Evolutionary conservation across 2,329 filamentous ascomycete species (phyloP).

Genomic region (Amauroascus verrucosus): DNA sequence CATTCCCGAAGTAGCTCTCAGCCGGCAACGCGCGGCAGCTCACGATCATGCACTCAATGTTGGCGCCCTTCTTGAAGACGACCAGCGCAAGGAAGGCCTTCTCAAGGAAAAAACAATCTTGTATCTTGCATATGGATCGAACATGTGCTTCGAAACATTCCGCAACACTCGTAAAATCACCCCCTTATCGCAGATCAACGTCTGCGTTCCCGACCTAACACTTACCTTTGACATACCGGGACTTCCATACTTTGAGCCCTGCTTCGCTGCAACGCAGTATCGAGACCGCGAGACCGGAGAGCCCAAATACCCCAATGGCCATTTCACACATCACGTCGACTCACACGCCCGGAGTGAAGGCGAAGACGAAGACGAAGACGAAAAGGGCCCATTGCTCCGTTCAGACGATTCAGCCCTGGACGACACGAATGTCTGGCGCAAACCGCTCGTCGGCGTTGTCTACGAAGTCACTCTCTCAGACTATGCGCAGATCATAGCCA

Average conservation of each 20-base stretch:
- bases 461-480: conserved; percentile 84
- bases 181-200: conserved; percentile 70
- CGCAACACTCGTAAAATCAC: conserved; percentile 65
- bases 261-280: conserved; percentile 71
- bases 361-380: conserved; percentile 12
- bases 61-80: conserved; percentile 19
- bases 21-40: conserved; percentile 20
- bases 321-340: background rate
- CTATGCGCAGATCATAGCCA: conserved; percentile 76
- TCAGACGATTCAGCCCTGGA: background rate
- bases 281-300: conserved; percentile 40
- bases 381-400: conserved; percentile 28
- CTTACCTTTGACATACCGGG: conserved; percentile 81
- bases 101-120: conserved; percentile 47
- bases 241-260: conserved; percentile 77
- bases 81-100: conserved; percentile 14
- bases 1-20: conserved; percentile 18
- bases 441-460: conserved; percentile 81
- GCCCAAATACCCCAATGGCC: background rate
- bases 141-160: conserved; percentile 72
- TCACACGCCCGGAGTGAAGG: background rate
- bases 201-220: conserved; percentile 65
- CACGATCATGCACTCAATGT: conserved; percentile 21
- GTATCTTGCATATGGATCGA: conserved; percentile 87
- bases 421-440: conserved; percentile 51